Evolutionary conservation across 2,329 filamentous ascomycete genomes (phyloP), one percentile per base, ranked within the genome.

Genomic region (Teratosphaeria gauchensis): DNA sequence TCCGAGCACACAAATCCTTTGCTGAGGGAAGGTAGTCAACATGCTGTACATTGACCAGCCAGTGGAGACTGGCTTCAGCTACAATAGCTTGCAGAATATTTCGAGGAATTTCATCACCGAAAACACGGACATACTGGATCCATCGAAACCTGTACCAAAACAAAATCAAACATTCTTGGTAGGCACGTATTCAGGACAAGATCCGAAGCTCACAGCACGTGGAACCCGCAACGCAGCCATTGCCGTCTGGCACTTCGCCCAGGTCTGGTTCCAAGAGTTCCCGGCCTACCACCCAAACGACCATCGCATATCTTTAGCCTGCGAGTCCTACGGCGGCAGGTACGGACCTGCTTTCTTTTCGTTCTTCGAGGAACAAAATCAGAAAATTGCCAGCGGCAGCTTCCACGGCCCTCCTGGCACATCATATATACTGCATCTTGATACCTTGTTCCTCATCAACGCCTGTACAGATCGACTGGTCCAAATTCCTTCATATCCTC

Each of bases 371-470:
- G 32, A 38, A 21, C 56, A 58, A 51, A 58, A 58, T 46, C 42
- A 21, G 24, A 35, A 33, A 14, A 48, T 56, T 14, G 14, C 30
- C 19, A 51, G 14, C 12, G n/a, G 38, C n/a, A 24, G 19, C 19
- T 30, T 56, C 28, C 3, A 8, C 11, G 35, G 35, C 19, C 24
- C 4, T 14, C 42, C 42, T 3, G 42, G 42, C 42, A 48, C 42
- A 48, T 48, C 42, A 19, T 21, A 19, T 11, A 51, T 82, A 42
- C 80, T 87, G 46, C 78, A 81, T 46, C 74, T 90, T 2, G 75
- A 74, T 8, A 82, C 85, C 0, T 71, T 89, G 0, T 85, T 85
- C 24, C 85, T 89, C 60, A 76, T 88, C 59, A 89, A 89, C 68
- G 86, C 85, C n/a, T 84, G 84, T 65, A 75, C 89, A 35, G 87